These are phyloP conservation scores for Trichoderma asperelloides DNA, from an alignment of 495 filamentous ascomycete species.

Conservation along the genomic window DNA sequence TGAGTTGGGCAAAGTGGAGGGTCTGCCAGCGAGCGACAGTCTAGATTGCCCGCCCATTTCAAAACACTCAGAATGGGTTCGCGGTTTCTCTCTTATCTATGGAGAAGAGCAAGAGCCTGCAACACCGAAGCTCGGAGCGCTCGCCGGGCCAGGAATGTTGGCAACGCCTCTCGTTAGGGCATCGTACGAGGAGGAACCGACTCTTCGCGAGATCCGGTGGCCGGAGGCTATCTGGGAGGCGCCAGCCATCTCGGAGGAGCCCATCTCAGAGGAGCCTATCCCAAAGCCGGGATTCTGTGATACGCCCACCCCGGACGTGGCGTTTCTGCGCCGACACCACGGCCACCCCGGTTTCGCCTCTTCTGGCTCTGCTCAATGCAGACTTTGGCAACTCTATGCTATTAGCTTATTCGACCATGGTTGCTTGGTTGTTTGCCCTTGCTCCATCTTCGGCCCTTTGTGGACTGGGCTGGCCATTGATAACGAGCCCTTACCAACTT, in stretches of 20 bases:
- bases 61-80: background rate
- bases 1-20: background rate
- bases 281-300: no score
- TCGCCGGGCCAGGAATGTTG: no score
- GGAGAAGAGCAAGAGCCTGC: background rate
- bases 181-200: background rate
- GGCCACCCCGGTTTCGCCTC: background rate
- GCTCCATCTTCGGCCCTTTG: conserved; percentile 4
- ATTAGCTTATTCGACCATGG: background rate
- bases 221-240: background rate
- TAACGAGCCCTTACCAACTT: background rate
- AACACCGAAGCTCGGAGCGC: background rate
- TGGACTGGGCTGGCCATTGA: background rate
- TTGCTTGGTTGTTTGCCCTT: background rate
- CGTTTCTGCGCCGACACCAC: background rate
- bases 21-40: background rate
- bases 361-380: background rate
- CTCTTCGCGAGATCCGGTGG: background rate
- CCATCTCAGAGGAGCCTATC: background rate
- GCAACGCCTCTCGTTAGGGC: no score
- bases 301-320: background rate
- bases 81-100: background rate
- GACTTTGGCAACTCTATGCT: background rate
- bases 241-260: background rate
- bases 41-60: background rate